Evolutionary conservation across 2,329 filamentous ascomycete species (phyloP).

Genomic region (Coniochaeta prunicola): DNA sequence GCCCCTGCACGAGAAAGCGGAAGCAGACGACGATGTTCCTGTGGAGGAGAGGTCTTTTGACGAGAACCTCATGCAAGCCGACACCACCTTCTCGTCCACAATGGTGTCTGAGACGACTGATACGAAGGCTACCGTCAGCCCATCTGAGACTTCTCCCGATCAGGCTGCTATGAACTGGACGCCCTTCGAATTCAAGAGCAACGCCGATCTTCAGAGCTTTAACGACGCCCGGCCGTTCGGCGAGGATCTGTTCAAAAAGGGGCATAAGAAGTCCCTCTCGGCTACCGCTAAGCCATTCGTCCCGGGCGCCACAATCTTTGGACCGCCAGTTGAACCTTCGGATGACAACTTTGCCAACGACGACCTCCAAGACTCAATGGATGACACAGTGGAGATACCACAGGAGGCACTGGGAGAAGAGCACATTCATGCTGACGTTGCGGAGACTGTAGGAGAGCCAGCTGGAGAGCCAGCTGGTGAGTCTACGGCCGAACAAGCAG

Average conservation of each 20-base stretch:
- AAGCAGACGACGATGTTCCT: constrained; percentile 20
- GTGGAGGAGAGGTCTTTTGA: constrained; percentile 21
- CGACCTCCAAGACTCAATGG: constrained; percentile 3
- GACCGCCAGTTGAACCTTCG: constrained; percentile 13
- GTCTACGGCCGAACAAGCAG: constrained; percentile 2
- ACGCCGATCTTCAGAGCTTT: constrained; percentile 40
- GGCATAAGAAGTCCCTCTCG: constrained; percentile 55
- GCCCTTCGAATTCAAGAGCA: constrained; percentile 54
- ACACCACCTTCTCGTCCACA: constrained; percentile 48
- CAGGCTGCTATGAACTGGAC: constrained; percentile 45
- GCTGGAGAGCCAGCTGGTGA: constrained; percentile 10
- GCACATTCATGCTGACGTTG: constrained; percentile 1
- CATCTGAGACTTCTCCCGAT: constrained; percentile 44
- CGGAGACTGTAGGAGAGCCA: constrained; percentile 9
- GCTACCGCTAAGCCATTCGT: constrained; percentile 65
- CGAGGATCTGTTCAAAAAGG: constrained; percentile 33
- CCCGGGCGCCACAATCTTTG: constrained; percentile 29
- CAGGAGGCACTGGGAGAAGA: constrained; percentile 9
- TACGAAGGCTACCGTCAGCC: constrained; percentile 44
- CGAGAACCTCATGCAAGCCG: constrained; percentile 35
- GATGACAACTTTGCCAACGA: constrained; percentile 14
- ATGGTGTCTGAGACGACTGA: constrained; percentile 43
- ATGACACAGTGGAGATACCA: background rate
- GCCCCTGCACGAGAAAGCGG: constrained; percentile 6
- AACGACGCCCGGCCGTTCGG: constrained; percentile 43